A percentile compares a stretch with the other conserved stretches of the same genome.
Evolutionary conservation across 306 rosid genomes (phyloP).

Genomic region (Datisca glomerata): DNA sequence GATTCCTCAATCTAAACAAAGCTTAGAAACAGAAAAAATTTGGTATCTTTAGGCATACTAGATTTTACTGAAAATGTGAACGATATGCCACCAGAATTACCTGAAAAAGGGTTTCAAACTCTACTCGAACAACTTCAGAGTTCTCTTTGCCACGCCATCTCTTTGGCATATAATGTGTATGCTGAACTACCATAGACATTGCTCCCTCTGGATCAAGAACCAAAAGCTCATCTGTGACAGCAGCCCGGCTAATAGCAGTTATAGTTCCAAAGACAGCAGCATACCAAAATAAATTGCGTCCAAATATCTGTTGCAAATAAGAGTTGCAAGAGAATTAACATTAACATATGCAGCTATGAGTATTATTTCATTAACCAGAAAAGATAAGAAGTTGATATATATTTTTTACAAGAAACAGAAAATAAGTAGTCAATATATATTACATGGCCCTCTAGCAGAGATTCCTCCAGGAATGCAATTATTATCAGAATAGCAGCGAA

Average conservation of each 20-base stretch:
- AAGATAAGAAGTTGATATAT: not conserved
- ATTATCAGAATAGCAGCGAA: constrained; percentile 89
- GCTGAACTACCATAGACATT: constrained; percentile 77
- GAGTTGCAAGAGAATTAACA: constrained; percentile 5
- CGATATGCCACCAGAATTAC: constrained; percentile 17
- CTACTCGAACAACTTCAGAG: constrained; percentile 40
- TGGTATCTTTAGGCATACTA: too few species aligned
- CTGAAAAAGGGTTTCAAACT: constrained; percentile 89
- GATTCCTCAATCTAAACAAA: too few species aligned
- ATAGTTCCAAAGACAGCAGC: constrained; percentile 89
- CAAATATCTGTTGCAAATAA: constrained; percentile 78
- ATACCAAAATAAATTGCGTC: constrained; percentile 94
- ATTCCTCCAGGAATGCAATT: constrained; percentile 82
- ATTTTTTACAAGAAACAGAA: not conserved
- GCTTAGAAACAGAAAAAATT: too few species aligned
- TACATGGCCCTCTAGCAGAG: constrained; percentile 96
- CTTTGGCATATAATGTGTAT: constrained; percentile 94
- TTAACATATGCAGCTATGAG: not conserved
- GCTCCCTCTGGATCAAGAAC: constrained; percentile 76
- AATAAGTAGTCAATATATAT: constrained; percentile 16
- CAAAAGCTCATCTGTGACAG: constrained; percentile 50
- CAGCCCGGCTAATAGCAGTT: constrained; percentile 79
- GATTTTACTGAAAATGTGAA: too few species aligned
- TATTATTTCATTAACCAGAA: not conserved
- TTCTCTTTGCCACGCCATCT: constrained; percentile 91